Evolutionary conservation across 2,329 filamentous ascomycete species (phyloP).

Genomic region (Cladosporium sp.): DNA sequence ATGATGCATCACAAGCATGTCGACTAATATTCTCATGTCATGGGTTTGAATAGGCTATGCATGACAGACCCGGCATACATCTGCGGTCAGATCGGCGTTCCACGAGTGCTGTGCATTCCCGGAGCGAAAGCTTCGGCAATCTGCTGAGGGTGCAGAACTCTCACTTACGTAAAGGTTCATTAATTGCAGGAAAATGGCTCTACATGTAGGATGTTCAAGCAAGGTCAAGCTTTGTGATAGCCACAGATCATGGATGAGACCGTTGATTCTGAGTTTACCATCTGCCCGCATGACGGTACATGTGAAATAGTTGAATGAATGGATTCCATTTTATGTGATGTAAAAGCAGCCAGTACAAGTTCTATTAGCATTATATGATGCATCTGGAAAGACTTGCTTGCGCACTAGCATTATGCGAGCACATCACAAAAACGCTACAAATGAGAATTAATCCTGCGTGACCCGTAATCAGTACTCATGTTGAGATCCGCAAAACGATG

Average conservation of each 20-base stretch:
- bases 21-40: not conserved
- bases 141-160: not conserved
- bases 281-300: no score
- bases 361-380: not conserved
- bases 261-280: no score
- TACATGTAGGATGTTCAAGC: not conserved
- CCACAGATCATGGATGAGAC: not conserved
- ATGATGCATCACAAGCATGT: not conserved
- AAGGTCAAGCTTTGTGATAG: not conserved
- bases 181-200: no score
- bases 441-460: not conserved
- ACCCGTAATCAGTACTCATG: not conserved
- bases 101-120: not conserved
- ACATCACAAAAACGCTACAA: not conserved
- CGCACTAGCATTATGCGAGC: not conserved
- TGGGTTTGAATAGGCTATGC: not conserved
- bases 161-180: not conserved
- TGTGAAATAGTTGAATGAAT: no score
- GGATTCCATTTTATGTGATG: no score
- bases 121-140: not conserved
- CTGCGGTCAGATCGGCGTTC: not conserved
- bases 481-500: not conserved
- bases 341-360: not conserved
- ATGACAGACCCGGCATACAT: not conserved
- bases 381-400: not conserved